Percentiles rank a stretch among this genome's conserved stretches.
phyloP scores from a whole-genome alignment of 495 filamentous ascomycete species.

The Cudoniella acicularis region DNA sequence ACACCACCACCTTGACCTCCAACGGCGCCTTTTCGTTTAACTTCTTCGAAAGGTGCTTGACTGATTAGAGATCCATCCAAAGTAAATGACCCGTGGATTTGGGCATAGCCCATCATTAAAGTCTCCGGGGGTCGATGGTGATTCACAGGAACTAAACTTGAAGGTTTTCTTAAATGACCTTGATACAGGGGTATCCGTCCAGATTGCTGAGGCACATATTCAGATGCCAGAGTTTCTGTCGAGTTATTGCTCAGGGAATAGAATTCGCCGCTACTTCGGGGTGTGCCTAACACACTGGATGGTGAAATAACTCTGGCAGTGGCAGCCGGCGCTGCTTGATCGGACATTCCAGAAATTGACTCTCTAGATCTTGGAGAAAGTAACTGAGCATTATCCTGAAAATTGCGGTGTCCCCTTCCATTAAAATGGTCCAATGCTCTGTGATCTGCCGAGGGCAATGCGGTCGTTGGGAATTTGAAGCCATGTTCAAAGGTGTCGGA shows the following conservation, averaged over 20 bases:
- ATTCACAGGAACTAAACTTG: constrained; percentile 46
- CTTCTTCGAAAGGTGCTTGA: constrained; percentile 86
- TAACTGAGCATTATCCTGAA: constrained; percentile 10
- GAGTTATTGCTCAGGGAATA: constrained; percentile 93
- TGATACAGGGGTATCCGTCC: constrained; percentile 43
- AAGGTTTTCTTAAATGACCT: constrained; percentile 59
- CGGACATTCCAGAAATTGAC: constrained; percentile 40
- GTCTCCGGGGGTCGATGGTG: constrained; percentile 59
- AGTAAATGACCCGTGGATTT: constrained; percentile 88
- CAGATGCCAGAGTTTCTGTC: constrained; percentile 86
- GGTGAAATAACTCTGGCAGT: constrained; percentile 61
- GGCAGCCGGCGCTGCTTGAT: constrained; percentile 53
- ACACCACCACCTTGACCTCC: constrained; percentile 84
- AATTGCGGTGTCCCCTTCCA: neutral
- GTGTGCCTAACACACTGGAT: constrained; percentile 63
- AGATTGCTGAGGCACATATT: constrained; percentile 70
- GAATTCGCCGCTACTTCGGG: constrained; percentile 89
- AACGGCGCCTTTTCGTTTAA: constrained; percentile 89
- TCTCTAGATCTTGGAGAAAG: constrained; percentile 16
- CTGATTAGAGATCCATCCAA: constrained; percentile 90
- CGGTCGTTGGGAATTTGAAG: constrained; percentile 22
- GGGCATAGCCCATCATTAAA: constrained; percentile 96
- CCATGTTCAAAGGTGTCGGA: constrained; percentile 13
- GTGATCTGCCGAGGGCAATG: constrained; percentile 12
- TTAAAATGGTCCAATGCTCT: constrained; percentile 9